These are phyloP conservation scores for Geotrichum citri-aurantii DNA, from an alignment of 1,139 yeast species.

Conservation along the genomic window DNA sequence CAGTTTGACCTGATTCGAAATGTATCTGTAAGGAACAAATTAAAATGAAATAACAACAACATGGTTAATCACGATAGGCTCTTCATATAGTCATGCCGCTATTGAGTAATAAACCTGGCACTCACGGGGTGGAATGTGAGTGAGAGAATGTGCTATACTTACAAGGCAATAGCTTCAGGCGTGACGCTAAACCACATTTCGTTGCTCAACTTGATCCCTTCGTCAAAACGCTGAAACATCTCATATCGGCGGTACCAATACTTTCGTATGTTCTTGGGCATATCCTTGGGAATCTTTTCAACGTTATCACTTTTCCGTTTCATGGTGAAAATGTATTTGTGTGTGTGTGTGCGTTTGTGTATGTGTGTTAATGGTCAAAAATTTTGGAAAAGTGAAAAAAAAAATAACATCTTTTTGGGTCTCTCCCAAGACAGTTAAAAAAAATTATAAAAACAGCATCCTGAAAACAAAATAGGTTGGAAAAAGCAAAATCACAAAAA, in stretches of 20 bases:
- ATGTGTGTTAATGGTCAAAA: background rate
- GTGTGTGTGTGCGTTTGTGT: background rate
- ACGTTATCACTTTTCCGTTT: background rate
- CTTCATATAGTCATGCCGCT: no score
- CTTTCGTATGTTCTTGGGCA: slow-evolving; percentile 29
- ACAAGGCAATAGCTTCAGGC: slow-evolving; percentile 65
- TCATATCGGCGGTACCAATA: slow-evolving; percentile 58
- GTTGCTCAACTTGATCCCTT: slow-evolving; percentile 65
- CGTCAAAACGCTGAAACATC: slow-evolving; percentile 56
- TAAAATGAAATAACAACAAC: background rate
- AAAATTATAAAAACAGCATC: no score
- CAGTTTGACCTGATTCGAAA: slow-evolving; percentile 53
- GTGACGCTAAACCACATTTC: slow-evolving; percentile 92
- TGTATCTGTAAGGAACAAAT: slow-evolving; percentile 16
- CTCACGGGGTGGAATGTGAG: no score
- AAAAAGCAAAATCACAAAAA: no score
- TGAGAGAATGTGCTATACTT: slow-evolving; percentile 5
- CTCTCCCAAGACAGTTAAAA: no score
- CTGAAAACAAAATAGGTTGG: no score
- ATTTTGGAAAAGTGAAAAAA: background rate
- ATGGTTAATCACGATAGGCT: no score
- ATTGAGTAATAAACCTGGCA: no score
- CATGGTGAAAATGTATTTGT: background rate
- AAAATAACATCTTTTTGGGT: no score
- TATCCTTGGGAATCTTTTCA: slow-evolving; percentile 7